Percentiles rank a stretch among this genome's conserved stretches.
phyloP scores from a whole-genome alignment of 768 basidiomycete species.

The Udeniomyces megalosporus region DNA sequence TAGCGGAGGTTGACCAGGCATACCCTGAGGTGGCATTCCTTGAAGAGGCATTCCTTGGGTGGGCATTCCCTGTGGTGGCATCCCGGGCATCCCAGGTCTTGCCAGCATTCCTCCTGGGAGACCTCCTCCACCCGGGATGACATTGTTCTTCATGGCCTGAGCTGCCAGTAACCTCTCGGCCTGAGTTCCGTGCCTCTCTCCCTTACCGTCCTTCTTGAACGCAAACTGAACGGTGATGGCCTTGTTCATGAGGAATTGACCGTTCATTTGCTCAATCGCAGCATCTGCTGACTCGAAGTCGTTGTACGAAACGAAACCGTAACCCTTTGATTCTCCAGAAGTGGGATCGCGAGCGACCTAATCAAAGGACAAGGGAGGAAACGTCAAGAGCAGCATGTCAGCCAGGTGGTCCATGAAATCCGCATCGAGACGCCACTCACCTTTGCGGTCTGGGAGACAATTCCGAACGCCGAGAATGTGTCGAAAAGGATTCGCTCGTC shows the following conservation, averaged over 20 bases:
- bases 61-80: too few species aligned
- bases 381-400: neutral
- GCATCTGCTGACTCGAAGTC: slow-evolving; percentile 96
- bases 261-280: slow-evolving; percentile 91
- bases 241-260: slow-evolving; percentile 96
- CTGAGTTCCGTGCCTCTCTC: slow-evolving; percentile 88
- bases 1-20: too few species aligned
- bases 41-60: too few species aligned
- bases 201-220: slow-evolving; percentile 98
- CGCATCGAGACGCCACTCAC: slow-evolving; percentile 19
- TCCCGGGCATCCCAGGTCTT: neutral
- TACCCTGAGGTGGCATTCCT: too few species aligned
- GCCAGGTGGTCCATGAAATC: too few species aligned
- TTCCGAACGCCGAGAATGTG: slow-evolving; percentile 74
- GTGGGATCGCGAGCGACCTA: slow-evolving; percentile 84
- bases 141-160: slow-evolving; percentile 90
- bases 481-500: slow-evolving; percentile 85
- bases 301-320: slow-evolving; percentile 92
- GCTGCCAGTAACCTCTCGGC: slow-evolving; percentile 93
- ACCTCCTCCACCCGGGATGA: slow-evolving; percentile 38
- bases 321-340: slow-evolving; percentile 78
- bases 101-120: neutral
- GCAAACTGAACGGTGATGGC: slow-evolving; percentile 94
- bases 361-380: neutral
- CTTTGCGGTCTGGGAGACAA: slow-evolving; percentile 28